These are phyloP conservation scores for Rhazya stricta DNA, from an alignment of 257 asterid genomes.

Conservation along the genomic window DNA sequence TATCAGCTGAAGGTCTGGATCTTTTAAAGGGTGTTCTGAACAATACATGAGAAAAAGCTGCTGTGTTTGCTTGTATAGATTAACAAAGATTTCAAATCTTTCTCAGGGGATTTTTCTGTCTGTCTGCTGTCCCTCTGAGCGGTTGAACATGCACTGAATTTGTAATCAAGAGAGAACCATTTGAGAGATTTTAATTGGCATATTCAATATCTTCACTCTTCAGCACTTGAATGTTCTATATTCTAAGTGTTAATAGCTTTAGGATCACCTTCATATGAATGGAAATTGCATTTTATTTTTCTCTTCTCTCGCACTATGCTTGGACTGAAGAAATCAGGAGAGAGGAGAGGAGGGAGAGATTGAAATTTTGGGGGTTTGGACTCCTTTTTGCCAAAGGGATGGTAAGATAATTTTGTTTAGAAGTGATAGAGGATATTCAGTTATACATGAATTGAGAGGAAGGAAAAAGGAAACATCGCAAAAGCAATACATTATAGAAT, in stretches of 20 bases:
- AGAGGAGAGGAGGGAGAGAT: too few relatives aligned
- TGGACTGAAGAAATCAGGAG: neutral
- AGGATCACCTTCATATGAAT: constrained; percentile 6
- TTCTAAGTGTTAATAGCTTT: neutral
- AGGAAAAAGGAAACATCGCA: too few relatives aligned
- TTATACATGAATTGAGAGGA: too few relatives aligned
- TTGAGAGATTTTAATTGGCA: neutral
- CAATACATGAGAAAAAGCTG: constrained; percentile 9
- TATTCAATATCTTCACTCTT: neutral
- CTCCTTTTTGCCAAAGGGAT: too few relatives aligned
- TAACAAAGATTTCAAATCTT: neutral
- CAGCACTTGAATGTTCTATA: neutral
- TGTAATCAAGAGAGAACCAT: constrained; percentile 1
- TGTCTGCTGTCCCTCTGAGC: constrained; percentile 22
- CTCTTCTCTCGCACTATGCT: neutral
- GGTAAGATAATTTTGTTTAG: too few relatives aligned
- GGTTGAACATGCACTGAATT: neutral
- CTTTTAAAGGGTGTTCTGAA: constrained; percentile 40
- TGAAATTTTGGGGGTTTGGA: too few relatives aligned
- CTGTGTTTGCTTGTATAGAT: constrained; percentile 13
- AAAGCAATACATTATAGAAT: too few relatives aligned
- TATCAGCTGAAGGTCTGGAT: constrained; percentile 49
- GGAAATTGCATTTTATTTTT: neutral
- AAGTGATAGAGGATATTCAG: too few relatives aligned
- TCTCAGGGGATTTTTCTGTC: constrained; percentile 21